Percentiles rank a stretch among this genome's conserved stretches.
Conservation (phyloP, 2,329 filamentous ascomycete species). For the Penicillium sp. region DNA sequence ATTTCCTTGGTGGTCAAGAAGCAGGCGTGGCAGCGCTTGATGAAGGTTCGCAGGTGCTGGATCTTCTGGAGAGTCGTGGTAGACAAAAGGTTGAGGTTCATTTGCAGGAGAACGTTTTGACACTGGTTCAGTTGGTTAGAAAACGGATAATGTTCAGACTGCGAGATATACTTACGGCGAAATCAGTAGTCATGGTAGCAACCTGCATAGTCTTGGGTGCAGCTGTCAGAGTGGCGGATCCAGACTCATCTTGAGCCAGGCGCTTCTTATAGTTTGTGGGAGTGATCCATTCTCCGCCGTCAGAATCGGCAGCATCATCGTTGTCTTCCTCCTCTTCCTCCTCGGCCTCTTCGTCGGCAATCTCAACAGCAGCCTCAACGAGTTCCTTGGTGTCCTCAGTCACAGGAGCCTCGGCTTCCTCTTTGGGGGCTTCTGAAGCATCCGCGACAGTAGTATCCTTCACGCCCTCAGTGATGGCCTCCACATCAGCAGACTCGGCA, state of each 20-base stretch:
- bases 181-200: conserved; percentile 92
- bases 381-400: conserved; percentile 23
- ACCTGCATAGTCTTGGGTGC: conserved; percentile 72
- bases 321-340: conserved; percentile 31
- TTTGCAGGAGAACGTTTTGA: conserved; percentile 91
- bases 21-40: conserved; percentile 91
- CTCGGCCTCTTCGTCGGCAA: conserved; percentile 27
- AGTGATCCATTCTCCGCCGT: conserved; percentile 83
- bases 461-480: conserved; percentile 31
- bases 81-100: conserved; percentile 89
- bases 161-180: conserved; percentile 67
- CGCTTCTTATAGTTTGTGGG: conserved; percentile 87
- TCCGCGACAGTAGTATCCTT: conserved; percentile 30
- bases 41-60: conserved; percentile 80
- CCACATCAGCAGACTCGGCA: conserved; percentile 26
- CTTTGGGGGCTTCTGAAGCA: conserved; percentile 24
- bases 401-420: conserved; percentile 20
- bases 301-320: conserved; percentile 45
- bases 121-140: conserved; percentile 29
- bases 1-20: conserved; percentile 84
- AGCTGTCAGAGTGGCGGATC: conserved; percentile 50
- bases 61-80: conserved; percentile 73
- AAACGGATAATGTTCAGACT: not conserved
- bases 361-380: conserved; percentile 27
- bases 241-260: conserved; percentile 66